These are phyloP conservation scores for Penicillium canariense DNA, from an alignment of 495 filamentous ascomycete genomes.

Conservation along the genomic window DNA sequence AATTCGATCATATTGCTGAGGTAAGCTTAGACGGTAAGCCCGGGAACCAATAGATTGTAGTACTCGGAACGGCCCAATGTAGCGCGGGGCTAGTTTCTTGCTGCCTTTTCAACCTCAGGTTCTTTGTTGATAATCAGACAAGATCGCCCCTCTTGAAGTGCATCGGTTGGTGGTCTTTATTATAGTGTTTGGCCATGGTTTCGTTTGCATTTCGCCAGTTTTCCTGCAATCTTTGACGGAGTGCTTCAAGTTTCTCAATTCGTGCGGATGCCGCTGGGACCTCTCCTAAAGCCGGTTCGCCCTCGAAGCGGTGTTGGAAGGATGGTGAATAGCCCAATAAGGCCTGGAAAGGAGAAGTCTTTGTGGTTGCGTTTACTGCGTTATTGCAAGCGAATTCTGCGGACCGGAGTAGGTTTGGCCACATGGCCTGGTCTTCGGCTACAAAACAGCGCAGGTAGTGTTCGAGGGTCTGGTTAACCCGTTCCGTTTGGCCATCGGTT, in stretches of 20 bases:
- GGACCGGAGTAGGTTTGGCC: neutral
- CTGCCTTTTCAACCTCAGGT: too few species aligned
- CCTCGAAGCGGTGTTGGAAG: neutral
- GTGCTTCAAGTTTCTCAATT: too few species aligned
- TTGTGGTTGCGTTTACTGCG: neutral
- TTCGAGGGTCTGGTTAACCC: neutral
- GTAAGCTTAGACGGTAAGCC: neutral
- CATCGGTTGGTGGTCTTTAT: too few species aligned
- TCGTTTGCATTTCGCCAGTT: too few species aligned
- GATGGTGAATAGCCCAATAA: neutral
- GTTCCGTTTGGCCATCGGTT: slow-evolving; percentile 1
- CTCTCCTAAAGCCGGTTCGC: neutral
- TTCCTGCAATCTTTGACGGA: too few species aligned
- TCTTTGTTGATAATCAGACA: too few species aligned
- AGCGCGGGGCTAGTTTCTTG: neutral
- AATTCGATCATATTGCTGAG: neutral
- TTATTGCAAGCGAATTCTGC: neutral
- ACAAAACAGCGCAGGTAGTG: neutral
- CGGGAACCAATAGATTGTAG: neutral
- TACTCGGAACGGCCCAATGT: neutral
- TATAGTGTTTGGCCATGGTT: too few species aligned
- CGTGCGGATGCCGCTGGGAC: too few species aligned
- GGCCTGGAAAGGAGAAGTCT: neutral
- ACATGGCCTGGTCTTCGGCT: neutral
- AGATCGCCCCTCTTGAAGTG: too few species aligned